Base-by-base conservation (phyloP, 352 stramenopile genomes). In the Phytopythium vexans region DNA sequence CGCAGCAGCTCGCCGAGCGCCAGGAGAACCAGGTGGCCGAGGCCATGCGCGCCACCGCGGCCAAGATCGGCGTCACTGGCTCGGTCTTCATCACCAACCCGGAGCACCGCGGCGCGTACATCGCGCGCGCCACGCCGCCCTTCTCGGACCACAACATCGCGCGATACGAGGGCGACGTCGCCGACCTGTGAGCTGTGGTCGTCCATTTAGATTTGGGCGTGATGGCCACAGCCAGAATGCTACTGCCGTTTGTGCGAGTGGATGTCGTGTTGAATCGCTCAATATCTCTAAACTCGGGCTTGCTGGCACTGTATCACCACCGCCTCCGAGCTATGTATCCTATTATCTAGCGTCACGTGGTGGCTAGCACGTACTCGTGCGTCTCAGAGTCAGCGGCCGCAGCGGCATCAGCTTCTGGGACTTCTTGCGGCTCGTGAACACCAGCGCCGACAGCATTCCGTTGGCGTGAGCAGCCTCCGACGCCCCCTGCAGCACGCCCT, bases 81-180 rank as follows among this genome's bases (percentile, higher is more conserved):
- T 96, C 92, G 69, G 82, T 99, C 47, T 97, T 99, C 64, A 98
- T 99, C 54, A 99, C 96, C 6, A 97, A 97, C 58, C 92, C 95
- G 10, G 90, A 96, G 49, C 89, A 98, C 62, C 89, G 97, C 67
- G 97, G 97, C 37, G 96, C 96, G 7, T 94, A 97, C 68, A 98
- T 99, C 50, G 88, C 95, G 53, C 89, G 89, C 54, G 94, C 96
- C 3, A 86, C 95, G 44, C 96, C 96, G 41, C 88, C 85, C 31
- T 98, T 98, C 70, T 94, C 83, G 49, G 72, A 93, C 70, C 82
- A 74, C 60, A 74, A 74, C 42, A 81, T 92, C 50, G 82, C 78
- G 32, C 79, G 82, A 37, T 94, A 91, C 69, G 82, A 94, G 70
- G 84, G 84, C 48, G 84, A 94, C 55, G 72, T 92, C 43, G 78